Conservation (phyloP, 345 rosid species). For the Citrus glauca region DNA sequence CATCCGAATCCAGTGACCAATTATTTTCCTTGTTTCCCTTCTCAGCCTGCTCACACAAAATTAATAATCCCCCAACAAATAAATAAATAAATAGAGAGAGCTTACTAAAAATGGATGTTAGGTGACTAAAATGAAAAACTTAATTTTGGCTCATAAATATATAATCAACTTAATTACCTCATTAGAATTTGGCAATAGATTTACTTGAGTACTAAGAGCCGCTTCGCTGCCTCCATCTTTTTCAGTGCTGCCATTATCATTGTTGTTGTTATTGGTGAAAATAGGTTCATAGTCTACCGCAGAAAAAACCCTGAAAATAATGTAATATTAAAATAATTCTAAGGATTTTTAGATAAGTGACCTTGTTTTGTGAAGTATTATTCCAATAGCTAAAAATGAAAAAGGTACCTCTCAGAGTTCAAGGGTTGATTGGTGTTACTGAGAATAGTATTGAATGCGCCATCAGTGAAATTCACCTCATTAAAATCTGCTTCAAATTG, state of each 20-base stretch:
- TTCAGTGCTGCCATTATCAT: not conserved
- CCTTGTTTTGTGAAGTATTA: too few relatives aligned
- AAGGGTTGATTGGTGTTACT: too few relatives aligned
- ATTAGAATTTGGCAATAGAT: not conserved
- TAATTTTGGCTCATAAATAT: not conserved
- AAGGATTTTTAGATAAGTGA: too few relatives aligned
- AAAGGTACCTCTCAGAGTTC: too few relatives aligned
- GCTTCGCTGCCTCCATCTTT: not conserved
- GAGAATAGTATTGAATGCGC: too few relatives aligned
- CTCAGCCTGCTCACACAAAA: not conserved
- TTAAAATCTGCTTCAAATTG: too few relatives aligned
- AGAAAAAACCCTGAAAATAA: too few relatives aligned
- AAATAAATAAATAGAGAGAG: not conserved
- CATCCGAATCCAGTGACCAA: slow-evolving; percentile 5
- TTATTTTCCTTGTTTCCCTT: not conserved
- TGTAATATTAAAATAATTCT: too few relatives aligned
- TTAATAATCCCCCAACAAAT: not conserved
- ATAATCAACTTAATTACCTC: not conserved
- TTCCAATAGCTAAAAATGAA: too few relatives aligned
- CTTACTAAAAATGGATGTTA: not conserved
- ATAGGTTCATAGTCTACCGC: too few relatives aligned
- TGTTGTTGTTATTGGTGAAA: not conserved
- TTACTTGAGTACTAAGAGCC: not conserved
- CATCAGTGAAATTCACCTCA: too few relatives aligned
- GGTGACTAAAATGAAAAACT: not conserved